Base-by-base conservation (phyloP, 768 basidiomycete genomes). In the Suillus brevipes region DNA sequence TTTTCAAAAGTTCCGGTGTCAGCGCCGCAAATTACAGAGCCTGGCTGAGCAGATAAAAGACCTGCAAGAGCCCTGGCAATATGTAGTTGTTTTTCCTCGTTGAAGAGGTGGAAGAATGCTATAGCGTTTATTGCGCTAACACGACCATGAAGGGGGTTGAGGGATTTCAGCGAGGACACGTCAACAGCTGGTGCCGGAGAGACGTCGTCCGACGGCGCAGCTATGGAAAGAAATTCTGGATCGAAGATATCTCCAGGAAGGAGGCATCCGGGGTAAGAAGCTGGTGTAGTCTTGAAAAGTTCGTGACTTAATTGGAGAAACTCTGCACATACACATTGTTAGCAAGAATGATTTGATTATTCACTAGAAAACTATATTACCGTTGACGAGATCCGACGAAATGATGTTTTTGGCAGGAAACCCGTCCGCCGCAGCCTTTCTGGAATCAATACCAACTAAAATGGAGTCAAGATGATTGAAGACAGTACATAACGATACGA, bases 221-320 rank as follows among this genome's bases (percentile, higher is more conserved):
- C 69, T 6, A 79, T 75, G 9, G 65, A 65, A 28, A 89, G 78
- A 28, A 84, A 74, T 0, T 69, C 61, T 13, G 81, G 72, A 63
- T 88, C 81, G 52, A 90, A 83, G 0, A 74, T 78, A 64, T 90
- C 83, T 1, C 89, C 89, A 2, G 79, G 69, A 31, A 90, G 63
- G 71, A 90, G 88, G 0, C 73, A 73, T 0, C 79, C 80, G 18
- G 86, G 85, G 70, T 86, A 89, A 0, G 81, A 77, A 49, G 80
- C 79, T 0, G 83, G 80, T 0, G 83, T 85, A 2, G 84, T 81
- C 45, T 74, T 83, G 78, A 89, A 91, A 23, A 91, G 78, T 36
- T 83, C 79, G 64, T 90, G 87, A 1, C 88, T 88, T 10, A 83
- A 73, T 1, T 84, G 78, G 82, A 85, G 85, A 66, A 85, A 89